Evolutionary conservation across 2,329 filamentous ascomycete species (phyloP).

Genomic region (Periconia macrospinosa): DNA sequence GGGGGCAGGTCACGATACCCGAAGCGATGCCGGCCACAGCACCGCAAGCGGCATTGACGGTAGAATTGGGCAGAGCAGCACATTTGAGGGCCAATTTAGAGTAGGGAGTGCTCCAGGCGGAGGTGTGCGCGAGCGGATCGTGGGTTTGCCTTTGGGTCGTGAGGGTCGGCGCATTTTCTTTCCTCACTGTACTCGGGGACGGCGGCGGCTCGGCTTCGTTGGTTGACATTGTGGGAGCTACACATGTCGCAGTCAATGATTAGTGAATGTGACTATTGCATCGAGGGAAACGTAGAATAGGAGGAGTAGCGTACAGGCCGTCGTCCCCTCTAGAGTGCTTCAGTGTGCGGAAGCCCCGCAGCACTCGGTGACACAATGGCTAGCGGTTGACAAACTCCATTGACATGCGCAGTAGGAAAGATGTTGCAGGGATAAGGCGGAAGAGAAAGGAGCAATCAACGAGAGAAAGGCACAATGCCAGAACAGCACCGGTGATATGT

Average conservation of each 20-base stretch:
- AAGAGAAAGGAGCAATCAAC: not conserved
- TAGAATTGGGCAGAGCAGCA: conserved; percentile 55
- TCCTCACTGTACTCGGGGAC: conserved; percentile 35
- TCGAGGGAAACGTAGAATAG: not conserved
- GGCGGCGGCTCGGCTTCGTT: conserved; percentile 37
- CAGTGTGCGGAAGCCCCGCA: conserved; percentile 48
- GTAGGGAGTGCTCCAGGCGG: conserved; percentile 24
- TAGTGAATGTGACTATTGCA: conserved; percentile 15
- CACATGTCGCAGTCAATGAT: conserved; percentile 12
- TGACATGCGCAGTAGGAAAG: conserved; percentile 27
- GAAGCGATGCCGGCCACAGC: conserved; percentile 90
- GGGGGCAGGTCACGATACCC: conserved; percentile 90
- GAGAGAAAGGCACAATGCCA: not conserved
- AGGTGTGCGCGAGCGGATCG: conserved; percentile 21
- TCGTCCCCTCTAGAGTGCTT: conserved; percentile 42
- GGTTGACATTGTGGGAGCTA: conserved; percentile 42
- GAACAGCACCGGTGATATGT: not conserved
- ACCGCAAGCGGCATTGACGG: conserved; percentile 81
- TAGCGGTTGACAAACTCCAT: conserved; percentile 48
- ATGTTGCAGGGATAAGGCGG: conserved; percentile 1
- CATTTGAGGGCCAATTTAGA: conserved; percentile 44
- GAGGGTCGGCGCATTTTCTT: conserved; percentile 38
- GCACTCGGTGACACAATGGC: conserved; percentile 45
- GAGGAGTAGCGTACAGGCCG: conserved; percentile 35
- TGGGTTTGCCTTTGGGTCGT: conserved; percentile 19